Evolutionary conservation across 78 protist genomes (phyloP).

Genomic region (Dictyostelium citrinum): DNA sequence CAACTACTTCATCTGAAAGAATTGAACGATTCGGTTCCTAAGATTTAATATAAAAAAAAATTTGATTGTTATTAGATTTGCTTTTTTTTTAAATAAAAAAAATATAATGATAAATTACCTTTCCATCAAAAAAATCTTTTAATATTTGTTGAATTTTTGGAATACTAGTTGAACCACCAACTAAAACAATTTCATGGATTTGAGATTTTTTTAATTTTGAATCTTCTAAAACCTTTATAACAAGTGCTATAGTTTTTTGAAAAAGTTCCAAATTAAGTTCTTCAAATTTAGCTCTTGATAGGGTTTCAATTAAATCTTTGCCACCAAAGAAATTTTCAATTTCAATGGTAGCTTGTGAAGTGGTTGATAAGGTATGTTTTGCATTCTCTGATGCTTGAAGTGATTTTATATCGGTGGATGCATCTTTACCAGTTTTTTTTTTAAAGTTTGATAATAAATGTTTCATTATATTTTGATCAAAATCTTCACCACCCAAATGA

Average conservation of each 20-base stretch:
- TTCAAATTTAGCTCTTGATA: slow-evolving; percentile 99
- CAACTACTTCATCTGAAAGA: slow-evolving; percentile 99
- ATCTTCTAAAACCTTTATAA: slow-evolving; percentile 92
- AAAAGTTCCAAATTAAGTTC: slow-evolving; percentile 96
- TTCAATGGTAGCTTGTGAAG: slow-evolving; percentile 44
- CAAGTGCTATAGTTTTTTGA: slow-evolving; percentile 90
- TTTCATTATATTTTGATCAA: slow-evolving; percentile 84
- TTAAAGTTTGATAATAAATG: slow-evolving; percentile 84
- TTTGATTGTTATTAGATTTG: too few species aligned
- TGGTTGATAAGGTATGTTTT: slow-evolving; percentile 61
- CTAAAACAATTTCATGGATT: slow-evolving; percentile 97
- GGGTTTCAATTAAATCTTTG: slow-evolving; percentile 89
- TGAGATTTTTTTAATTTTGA: slow-evolving; percentile 89
- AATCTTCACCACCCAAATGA: slow-evolving; percentile 94
- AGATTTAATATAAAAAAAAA: too few species aligned
- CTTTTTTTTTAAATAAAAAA: too few species aligned
- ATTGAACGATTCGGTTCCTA: slow-evolving; percentile 80
- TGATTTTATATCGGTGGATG: slow-evolving; percentile 68
- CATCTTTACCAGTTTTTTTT: slow-evolving; percentile 82
- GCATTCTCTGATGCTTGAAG: slow-evolving; percentile 88
- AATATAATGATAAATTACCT: slow-evolving; percentile 52
- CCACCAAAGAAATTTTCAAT: slow-evolving; percentile 79
- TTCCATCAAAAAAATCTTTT: slow-evolving; percentile 96
- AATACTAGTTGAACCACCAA: slow-evolving; percentile 99
- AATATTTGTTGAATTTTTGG: slow-evolving; percentile 96